phyloP scores from a whole-genome alignment of 768 basidiomycete genomes.

The Rossbeevera mucosa region DNA sequence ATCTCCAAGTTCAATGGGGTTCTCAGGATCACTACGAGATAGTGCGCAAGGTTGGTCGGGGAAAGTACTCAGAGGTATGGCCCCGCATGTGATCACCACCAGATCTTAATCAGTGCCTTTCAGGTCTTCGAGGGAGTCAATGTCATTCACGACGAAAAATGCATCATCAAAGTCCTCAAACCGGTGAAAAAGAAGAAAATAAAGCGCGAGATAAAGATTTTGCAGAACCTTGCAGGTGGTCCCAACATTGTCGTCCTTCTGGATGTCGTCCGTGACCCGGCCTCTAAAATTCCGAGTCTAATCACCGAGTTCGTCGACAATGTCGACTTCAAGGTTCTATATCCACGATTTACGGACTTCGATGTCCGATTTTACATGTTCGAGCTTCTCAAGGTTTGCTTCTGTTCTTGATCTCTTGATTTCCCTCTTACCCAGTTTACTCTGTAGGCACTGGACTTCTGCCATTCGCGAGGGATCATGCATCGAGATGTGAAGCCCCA shows the following conservation, averaged over 20 bases:
- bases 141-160: constrained; percentile 86
- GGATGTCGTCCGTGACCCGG: constrained; percentile 93
- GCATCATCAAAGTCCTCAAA: constrained; percentile 97
- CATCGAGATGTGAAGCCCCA: constrained; percentile 98
- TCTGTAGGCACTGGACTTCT: constrained; percentile 85
- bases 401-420: constrained; percentile 3
- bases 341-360: constrained; percentile 91
- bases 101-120: constrained; percentile 13
- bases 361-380: constrained; percentile 97
- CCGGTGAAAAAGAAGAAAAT: constrained; percentile 99
- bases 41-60: constrained; percentile 91
- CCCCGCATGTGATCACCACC: constrained; percentile 3
- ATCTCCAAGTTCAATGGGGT: constrained; percentile 96
- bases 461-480: constrained; percentile 99
- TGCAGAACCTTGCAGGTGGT: constrained; percentile 93
- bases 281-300: constrained; percentile 94
- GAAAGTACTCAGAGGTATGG: constrained; percentile 89
- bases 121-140: constrained; percentile 94
- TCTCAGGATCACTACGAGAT: constrained; percentile 97
- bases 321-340: constrained; percentile 94
- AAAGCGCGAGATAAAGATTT: constrained; percentile 97
- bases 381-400: constrained; percentile 82
- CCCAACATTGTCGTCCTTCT: constrained; percentile 91
- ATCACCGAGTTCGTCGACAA: constrained; percentile 99
- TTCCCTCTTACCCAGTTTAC: background rate